Conservation (phyloP, 768 basidiomycete species). For the Dentipellis sp. region DNA sequence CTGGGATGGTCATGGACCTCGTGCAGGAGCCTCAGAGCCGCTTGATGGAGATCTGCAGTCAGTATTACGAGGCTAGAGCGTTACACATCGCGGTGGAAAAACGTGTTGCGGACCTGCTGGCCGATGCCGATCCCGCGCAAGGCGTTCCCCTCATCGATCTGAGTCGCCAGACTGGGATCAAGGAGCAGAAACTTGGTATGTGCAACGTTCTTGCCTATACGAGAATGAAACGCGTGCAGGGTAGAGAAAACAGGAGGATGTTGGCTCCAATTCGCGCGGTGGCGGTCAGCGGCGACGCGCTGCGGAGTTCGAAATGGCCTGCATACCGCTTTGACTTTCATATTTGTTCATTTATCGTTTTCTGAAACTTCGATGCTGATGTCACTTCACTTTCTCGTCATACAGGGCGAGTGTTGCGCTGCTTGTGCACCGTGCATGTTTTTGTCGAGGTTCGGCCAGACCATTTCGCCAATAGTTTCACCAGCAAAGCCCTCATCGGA, state of each 20-base stretch:
- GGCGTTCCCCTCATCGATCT: not conserved
- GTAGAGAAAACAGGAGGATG: no score
- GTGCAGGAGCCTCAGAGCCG: slow-evolving; percentile 5
- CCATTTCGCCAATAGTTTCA: not conserved
- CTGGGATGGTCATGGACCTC: not conserved
- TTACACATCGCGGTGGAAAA: slow-evolving; percentile 5
- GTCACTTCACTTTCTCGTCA: not conserved
- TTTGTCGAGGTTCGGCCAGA: not conserved
- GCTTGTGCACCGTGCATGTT: not conserved
- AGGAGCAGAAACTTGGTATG: not conserved
- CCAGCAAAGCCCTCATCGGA: not conserved
- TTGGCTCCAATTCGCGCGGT: no score
- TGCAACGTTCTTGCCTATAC: no score
- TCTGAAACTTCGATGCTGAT: no score
- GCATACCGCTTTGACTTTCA: not conserved
- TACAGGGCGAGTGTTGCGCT: not conserved
- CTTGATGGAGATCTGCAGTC: slow-evolving; percentile 1
- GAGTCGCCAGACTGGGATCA: not conserved
- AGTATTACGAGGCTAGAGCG: slow-evolving; percentile 1
- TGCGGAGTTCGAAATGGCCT: not conserved
- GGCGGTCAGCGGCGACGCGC: not conserved
- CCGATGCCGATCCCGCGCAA: not conserved
- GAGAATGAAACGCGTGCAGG: no score
- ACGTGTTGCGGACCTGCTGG: slow-evolving; percentile 6
- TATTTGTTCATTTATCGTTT: not conserved